These are phyloP conservation scores for Alternaria sp. DNA, from an alignment of 2,329 filamentous ascomycete species.

Conservation along the genomic window DNA sequence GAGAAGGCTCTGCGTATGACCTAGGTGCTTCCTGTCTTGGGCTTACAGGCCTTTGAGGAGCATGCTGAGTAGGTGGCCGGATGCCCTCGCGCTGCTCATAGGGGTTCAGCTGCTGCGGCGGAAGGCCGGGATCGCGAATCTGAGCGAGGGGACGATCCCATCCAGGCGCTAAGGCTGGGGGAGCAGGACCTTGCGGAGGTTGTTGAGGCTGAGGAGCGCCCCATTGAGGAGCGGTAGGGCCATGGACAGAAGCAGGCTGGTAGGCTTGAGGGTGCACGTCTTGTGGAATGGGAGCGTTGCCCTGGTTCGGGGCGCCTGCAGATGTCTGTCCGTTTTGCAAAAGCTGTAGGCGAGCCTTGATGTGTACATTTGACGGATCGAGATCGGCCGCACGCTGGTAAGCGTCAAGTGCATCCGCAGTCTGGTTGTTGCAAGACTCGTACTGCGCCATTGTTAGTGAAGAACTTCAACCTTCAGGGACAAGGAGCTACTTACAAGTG, in stretches of 20 bases:
- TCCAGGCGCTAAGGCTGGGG: slow-evolving; percentile 62
- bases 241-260: slow-evolving; percentile 80
- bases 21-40: slow-evolving; percentile 77
- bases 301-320: slow-evolving; percentile 74
- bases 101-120: slow-evolving; percentile 79
- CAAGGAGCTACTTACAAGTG: slow-evolving; percentile 71
- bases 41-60: slow-evolving; percentile 75
- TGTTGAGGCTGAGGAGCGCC: slow-evolving; percentile 74
- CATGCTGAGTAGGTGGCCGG: slow-evolving; percentile 69
- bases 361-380: slow-evolving; percentile 91
- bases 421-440: slow-evolving; percentile 99
- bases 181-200: slow-evolving; percentile 71
- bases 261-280: slow-evolving; percentile 97
- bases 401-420: slow-evolving; percentile 92
- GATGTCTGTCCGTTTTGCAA: slow-evolving; percentile 79
- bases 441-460: slow-evolving; percentile 66
- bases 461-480: not conserved
- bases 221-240: slow-evolving; percentile 89
- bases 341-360: slow-evolving; percentile 91
- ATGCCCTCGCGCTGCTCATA: slow-evolving; percentile 81
- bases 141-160: slow-evolving; percentile 75
- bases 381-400: slow-evolving; percentile 95
- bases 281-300: slow-evolving; percentile 84
- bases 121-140: slow-evolving; percentile 68
- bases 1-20: slow-evolving; percentile 71